Conservation (phyloP, 2,329 filamentous ascomycete species). For the Sporothrix protearum region DNA sequence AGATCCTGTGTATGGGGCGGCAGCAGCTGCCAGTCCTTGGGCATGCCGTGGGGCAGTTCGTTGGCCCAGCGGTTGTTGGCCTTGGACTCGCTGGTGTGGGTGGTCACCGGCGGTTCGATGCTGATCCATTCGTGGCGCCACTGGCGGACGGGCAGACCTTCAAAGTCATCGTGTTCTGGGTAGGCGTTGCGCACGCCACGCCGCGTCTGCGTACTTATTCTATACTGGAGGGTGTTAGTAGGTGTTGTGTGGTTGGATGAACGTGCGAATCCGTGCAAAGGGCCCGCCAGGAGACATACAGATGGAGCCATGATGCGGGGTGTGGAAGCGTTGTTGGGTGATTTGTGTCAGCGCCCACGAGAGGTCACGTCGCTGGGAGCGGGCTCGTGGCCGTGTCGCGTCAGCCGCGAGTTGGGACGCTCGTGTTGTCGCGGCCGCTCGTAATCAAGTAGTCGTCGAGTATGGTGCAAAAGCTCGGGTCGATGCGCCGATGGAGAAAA, state of each 20-base stretch:
- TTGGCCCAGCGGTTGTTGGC: constrained; percentile 67
- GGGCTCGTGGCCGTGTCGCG: background rate
- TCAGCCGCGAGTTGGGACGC: background rate
- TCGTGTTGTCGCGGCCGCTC: background rate
- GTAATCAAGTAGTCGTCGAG: background rate
- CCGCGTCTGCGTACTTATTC: constrained; percentile 45
- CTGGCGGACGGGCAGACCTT: constrained; percentile 81
- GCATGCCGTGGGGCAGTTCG: constrained; percentile 77
- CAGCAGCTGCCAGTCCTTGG: constrained; percentile 75
- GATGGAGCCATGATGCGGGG: constrained; percentile 17
- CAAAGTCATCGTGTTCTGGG: constrained; percentile 60
- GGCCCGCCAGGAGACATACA: constrained; percentile 12
- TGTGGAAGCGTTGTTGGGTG: background rate
- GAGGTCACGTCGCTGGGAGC: background rate
- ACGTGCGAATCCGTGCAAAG: too few relatives aligned
- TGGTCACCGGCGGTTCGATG: constrained; percentile 61
- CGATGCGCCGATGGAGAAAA: constrained; percentile 7
- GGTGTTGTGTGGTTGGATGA: background rate
- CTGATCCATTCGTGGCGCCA: constrained; percentile 73
- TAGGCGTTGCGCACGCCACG: constrained; percentile 56
- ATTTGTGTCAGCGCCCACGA: background rate
- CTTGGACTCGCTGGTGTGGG: constrained; percentile 54
- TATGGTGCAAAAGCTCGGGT: background rate
- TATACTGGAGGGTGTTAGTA: constrained; percentile 23
- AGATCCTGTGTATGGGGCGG: constrained; percentile 77